phyloP scores from a whole-genome alignment of 1,139 yeast genomes.

The Yueomyces sp. region DNA sequence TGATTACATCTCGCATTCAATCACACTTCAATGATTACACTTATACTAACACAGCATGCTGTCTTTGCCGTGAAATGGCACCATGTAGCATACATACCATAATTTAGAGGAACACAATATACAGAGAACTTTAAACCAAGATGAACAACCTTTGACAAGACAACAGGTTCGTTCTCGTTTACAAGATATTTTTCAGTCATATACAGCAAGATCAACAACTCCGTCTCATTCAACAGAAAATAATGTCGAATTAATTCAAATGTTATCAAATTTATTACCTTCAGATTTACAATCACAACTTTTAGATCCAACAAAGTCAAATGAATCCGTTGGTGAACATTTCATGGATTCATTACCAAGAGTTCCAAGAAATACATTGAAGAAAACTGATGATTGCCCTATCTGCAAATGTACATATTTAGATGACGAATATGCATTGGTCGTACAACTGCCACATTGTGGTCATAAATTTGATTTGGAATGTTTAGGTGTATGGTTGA shows the following conservation, averaged over 20 bases:
- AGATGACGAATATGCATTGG: slow-evolving; percentile 67
- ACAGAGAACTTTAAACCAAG: not conserved
- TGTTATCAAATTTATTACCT: slow-evolving; percentile 17
- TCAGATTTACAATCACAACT: slow-evolving; percentile 18
- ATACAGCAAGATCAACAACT: slow-evolving; percentile 9
- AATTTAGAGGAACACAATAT: not conserved
- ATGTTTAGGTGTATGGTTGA: slow-evolving; percentile 84
- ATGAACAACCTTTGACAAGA: slow-evolving; percentile 2
- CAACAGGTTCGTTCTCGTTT: slow-evolving; percentile 12
- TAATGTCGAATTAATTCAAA: slow-evolving; percentile 12
- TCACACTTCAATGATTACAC: too few species aligned
- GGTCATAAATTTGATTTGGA: slow-evolving; percentile 77
- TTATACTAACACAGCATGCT: too few species aligned
- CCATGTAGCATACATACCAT: too few species aligned
- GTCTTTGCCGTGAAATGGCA: too few species aligned
- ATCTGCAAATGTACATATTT: slow-evolving; percentile 67
- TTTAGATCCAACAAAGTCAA: slow-evolving; percentile 15
- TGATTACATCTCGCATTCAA: too few species aligned
- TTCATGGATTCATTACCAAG: slow-evolving; percentile 70
- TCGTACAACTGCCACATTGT: slow-evolving; percentile 67
- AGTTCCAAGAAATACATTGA: slow-evolving; percentile 38
- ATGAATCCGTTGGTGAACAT: slow-evolving; percentile 52
- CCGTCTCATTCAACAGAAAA: slow-evolving; percentile 2
- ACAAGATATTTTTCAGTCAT: slow-evolving; percentile 13
- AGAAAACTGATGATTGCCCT: slow-evolving; percentile 65